Evolutionary conservation across 192 early-diverging fungal genomes (phyloP).

Genomic region (Pilobolus umbonatus): DNA sequence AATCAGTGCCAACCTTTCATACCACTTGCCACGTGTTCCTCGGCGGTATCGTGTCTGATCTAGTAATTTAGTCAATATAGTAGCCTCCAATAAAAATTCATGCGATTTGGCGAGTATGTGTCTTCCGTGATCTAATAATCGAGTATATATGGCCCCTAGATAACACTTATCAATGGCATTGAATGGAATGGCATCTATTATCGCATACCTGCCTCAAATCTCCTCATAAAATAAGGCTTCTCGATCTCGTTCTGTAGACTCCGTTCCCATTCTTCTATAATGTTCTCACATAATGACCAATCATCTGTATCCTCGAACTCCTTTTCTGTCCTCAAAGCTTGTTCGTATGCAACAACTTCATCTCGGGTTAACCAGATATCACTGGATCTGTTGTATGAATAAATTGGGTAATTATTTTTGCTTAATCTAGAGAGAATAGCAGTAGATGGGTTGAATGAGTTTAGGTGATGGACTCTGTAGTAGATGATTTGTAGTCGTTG

Average conservation of each 20-base stretch:
- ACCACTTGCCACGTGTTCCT: conserved; percentile 59
- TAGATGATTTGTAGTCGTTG: conserved; percentile 42
- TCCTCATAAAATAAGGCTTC: conserved; percentile 18
- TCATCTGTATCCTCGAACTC: conserved; percentile 26
- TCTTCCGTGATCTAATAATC: conserved; percentile 51
- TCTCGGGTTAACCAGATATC: conserved; percentile 30
- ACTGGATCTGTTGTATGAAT: conserved; percentile 32
- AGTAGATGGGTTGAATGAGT: conserved; percentile 15
- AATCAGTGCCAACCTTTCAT: conserved; percentile 58
- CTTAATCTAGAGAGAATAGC: conserved; percentile 41
- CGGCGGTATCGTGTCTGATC: conserved; percentile 52
- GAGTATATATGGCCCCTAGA: conserved; percentile 53
- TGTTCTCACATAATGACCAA: conserved; percentile 32
- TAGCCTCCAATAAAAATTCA: conserved; percentile 48
- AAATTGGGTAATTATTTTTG: conserved; percentile 34
- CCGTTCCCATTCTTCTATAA: conserved; percentile 20
- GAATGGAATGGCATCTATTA: not conserved
- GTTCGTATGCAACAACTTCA: conserved; percentile 38
- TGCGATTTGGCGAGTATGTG: conserved; percentile 49
- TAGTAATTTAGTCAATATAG: conserved; percentile 50
- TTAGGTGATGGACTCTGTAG: conserved; percentile 26
- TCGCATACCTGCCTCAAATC: conserved; percentile 32
- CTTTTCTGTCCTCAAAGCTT: conserved; percentile 34
- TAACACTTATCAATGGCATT: not conserved
- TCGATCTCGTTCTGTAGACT: not conserved